Evolutionary conservation across 2,329 filamentous ascomycete genomes (phyloP), one percentile per base, ranked within the genome.

Genomic region (Herpotrichia juniperi): DNA sequence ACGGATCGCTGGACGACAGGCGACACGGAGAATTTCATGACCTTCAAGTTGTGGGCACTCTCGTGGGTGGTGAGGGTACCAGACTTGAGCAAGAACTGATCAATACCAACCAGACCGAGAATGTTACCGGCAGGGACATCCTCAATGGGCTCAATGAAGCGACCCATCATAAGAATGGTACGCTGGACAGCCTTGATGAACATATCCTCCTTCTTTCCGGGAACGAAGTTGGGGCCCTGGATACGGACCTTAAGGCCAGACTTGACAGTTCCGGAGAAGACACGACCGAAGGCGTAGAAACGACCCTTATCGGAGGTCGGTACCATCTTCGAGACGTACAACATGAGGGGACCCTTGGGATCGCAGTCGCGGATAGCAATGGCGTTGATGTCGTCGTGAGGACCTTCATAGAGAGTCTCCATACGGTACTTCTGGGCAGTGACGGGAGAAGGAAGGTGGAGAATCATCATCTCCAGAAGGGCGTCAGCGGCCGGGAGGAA

Each of bases 301-400:
- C 94, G 93, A 81, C 94, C 94, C 89, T 97, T 97, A 77, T 99
- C 94, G 72, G 92, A 96, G 69, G 94, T 99, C 74, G 94, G 94
- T 75, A 99, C 94, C 94, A 99, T 99, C 91, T 99, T 99, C 80
- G 94, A 99, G 79, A 99, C 93, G 90, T 99, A 99, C 69, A 97
- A 86, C 94, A 99, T 99, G 81, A 99, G 94, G 73, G 93, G 91
- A 78, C 86, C 94, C 85, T 96, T 96, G 80, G 93, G 85, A 79
- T 99, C 91, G 79, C 94, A 97, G 86, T 97, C 92, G 73, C 93
- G 93, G 86, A 99, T 97, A 86, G 88, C 92, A 77, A 96, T 90
- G 83, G 90, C 93, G 71, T 88, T 87, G 79, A 91, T 89, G 72
- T 99, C 94, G 76, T 99, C 94, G 54, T 82, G 74, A 70, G 94